Conservation (phyloP, 1,139 yeast species). For the Keqinozyma sinolaborantium region DNA sequence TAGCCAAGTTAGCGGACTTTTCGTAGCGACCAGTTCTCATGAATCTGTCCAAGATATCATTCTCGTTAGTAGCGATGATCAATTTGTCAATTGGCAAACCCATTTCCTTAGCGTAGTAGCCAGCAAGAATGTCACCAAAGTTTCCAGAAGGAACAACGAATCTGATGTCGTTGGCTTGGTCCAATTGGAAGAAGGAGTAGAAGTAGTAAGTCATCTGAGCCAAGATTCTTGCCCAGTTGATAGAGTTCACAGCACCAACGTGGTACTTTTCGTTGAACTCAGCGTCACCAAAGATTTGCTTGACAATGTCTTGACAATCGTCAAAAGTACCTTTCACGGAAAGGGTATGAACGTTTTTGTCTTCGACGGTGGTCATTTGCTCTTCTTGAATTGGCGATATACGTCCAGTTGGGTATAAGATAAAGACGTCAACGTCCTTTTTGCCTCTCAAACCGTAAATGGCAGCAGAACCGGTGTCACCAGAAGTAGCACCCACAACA, state of each 20-base stretch:
- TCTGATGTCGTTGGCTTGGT: conserved; percentile 50
- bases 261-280: conserved; percentile 87
- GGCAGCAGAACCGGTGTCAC: conserved; percentile 99
- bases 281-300: conserved; percentile 84
- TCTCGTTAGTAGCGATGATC: conserved; percentile 92
- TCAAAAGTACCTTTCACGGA: conserved; percentile 96
- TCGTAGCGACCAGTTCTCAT: conserved; percentile 81
- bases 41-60: conserved; percentile 92
- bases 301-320: conserved; percentile 96
- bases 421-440: conserved; percentile 93
- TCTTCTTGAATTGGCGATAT: conserved; percentile 97
- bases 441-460: conserved; percentile 96
- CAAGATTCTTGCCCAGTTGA: conserved; percentile 97
- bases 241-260: conserved; percentile 96
- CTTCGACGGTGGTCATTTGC: conserved; percentile 98
- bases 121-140: conserved; percentile 97
- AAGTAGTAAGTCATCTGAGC: conserved; percentile 97
- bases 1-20: conserved; percentile 49
- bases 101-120: conserved; percentile 91
- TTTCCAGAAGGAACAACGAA: conserved; percentile 97
- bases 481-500: conserved; percentile 98
- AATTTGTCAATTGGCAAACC: conserved; percentile 87
- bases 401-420: conserved; percentile 94
- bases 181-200: conserved; percentile 80
- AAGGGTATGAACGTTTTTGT: conserved; percentile 87